A percentile compares a stretch with the other conserved stretches of the same genome.
Conservation (phyloP, 2,329 filamentous ascomycete genomes). For the Ophiocordyceps unilateralis region DNA sequence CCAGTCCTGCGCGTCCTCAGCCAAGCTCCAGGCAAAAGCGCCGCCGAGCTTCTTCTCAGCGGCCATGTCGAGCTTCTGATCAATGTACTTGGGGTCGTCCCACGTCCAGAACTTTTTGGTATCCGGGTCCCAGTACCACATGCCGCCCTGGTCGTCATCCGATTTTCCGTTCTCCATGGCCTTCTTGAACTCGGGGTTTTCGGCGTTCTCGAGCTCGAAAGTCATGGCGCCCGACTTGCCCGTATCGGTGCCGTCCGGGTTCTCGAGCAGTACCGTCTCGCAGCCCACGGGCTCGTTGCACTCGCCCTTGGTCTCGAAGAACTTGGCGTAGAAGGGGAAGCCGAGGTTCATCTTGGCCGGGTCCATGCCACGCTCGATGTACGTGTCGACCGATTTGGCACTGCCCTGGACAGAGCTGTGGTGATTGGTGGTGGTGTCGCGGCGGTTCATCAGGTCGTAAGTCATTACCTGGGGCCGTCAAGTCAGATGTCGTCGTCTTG, state of each 20-base stretch:
- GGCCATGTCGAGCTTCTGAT: slow-evolving; percentile 29
- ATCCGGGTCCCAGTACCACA: slow-evolving; percentile 34
- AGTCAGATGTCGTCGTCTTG: neutral
- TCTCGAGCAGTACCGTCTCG: slow-evolving; percentile 39
- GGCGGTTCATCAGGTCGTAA: slow-evolving; percentile 58
- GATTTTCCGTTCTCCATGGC: slow-evolving; percentile 23
- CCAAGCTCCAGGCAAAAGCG: slow-evolving; percentile 36
- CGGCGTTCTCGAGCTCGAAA: slow-evolving; percentile 18
- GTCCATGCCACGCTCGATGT: slow-evolving; percentile 37
- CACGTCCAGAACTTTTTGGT: slow-evolving; percentile 35
- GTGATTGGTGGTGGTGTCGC: slow-evolving; percentile 47
- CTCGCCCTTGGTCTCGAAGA: slow-evolving; percentile 32
- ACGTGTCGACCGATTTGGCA: slow-evolving; percentile 36
- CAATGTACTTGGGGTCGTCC: slow-evolving; percentile 32
- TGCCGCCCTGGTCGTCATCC: slow-evolving; percentile 30
- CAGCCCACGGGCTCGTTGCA: slow-evolving; percentile 38
- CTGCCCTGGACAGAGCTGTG: slow-evolving; percentile 42
- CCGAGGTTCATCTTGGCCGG: slow-evolving; percentile 44
- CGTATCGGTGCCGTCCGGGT: slow-evolving; percentile 39
- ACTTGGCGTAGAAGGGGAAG: slow-evolving; percentile 54
- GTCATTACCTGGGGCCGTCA: slow-evolving; percentile 34
- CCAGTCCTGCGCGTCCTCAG: slow-evolving; percentile 27
- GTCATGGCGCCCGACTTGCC: slow-evolving; percentile 26
- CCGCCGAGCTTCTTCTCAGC: slow-evolving; percentile 25
- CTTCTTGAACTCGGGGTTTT: slow-evolving; percentile 17